These are phyloP conservation scores for Filosporella fistucella DNA, from an alignment of 495 filamentous ascomycete species.

Conservation along the genomic window DNA sequence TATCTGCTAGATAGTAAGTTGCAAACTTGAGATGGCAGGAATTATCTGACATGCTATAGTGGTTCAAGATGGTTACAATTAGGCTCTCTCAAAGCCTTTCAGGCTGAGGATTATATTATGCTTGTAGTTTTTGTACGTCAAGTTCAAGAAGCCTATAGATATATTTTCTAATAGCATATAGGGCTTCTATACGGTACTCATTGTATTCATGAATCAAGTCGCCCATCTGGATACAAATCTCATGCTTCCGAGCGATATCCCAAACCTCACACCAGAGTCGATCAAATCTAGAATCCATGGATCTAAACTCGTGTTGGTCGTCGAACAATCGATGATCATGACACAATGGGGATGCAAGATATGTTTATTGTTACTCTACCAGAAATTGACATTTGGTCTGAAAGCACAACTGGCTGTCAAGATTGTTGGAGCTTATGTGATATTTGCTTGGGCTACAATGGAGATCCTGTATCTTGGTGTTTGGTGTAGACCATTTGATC, in stretches of 20 bases:
- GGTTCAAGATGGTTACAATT: constrained; percentile 37
- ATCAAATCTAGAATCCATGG: constrained; percentile 43
- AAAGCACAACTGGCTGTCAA: constrained; percentile 48
- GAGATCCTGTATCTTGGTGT: constrained; percentile 59
- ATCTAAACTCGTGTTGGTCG: constrained; percentile 48
- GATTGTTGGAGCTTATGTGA: constrained; percentile 48
- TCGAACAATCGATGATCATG: constrained; percentile 35
- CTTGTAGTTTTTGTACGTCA: constrained; percentile 45
- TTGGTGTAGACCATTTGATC: constrained; percentile 56
- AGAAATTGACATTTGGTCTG: constrained; percentile 40
- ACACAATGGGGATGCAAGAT: constrained; percentile 52
- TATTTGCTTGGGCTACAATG: constrained; percentile 52
- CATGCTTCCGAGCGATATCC: constrained; percentile 47
- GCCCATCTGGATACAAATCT: constrained; percentile 53
- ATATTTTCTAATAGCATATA: constrained; percentile 15
- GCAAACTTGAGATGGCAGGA: not conserved
- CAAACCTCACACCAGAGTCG: constrained; percentile 39
- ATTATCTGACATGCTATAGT: constrained; percentile 12
- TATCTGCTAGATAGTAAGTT: constrained; percentile 36
- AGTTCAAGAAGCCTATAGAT: not conserved
- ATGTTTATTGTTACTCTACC: constrained; percentile 49
- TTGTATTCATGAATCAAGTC: constrained; percentile 53
- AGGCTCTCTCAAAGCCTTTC: constrained; percentile 37
- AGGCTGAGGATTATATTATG: constrained; percentile 58
- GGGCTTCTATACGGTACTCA: constrained; percentile 49